Evolutionary conservation across 2,329 filamentous ascomycete species (phyloP).

Genomic region (Corynespora cassiicola): DNA sequence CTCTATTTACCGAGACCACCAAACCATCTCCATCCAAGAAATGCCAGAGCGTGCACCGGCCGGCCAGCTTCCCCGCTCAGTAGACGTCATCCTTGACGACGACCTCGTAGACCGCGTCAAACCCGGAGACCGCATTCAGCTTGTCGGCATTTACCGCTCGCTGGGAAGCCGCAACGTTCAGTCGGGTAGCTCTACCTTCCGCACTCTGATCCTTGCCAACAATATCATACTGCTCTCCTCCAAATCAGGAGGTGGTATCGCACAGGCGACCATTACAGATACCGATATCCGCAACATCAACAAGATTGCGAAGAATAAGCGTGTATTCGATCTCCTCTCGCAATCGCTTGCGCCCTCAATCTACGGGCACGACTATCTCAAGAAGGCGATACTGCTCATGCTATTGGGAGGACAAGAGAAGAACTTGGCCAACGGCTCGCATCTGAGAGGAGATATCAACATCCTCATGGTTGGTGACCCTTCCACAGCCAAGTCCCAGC

Average conservation of each 20-base stretch:
- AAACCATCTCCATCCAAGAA: conserved; percentile 97
- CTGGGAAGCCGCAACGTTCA: conserved; percentile 93
- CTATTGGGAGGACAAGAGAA: conserved; percentile 96
- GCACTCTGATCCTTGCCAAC: conserved; percentile 91
- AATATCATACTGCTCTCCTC: conserved; percentile 94
- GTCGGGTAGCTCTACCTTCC: conserved; percentile 90
- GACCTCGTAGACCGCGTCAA: conserved; percentile 95
- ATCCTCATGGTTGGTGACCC: conserved; percentile 99
- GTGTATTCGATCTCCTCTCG: conserved; percentile 89
- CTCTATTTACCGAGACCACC: conserved; percentile 94
- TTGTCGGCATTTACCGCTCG: conserved; percentile 95
- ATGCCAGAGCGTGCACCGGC: conserved; percentile 98
- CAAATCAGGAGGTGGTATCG: conserved; percentile 93
- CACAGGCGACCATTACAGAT: conserved; percentile 90
- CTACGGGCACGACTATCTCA: conserved; percentile 95
- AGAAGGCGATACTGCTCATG: conserved; percentile 96
- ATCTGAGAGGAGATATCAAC: conserved; percentile 98
- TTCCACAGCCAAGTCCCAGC: conserved; percentile 97
- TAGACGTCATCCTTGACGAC: conserved; percentile 96
- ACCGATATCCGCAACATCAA: conserved; percentile 99
- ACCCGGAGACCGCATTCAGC: conserved; percentile 92
- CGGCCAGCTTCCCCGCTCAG: conserved; percentile 90
- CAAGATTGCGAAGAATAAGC: conserved; percentile 92
- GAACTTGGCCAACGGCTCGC: conserved; percentile 96
- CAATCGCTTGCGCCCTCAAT: conserved; percentile 96